Percentiles rank a stretch among this genome's conserved stretches.
phyloP scores from a whole-genome alignment of 1,284 basidiomycete genomes.

The Naganishia liquefaciens region DNA sequence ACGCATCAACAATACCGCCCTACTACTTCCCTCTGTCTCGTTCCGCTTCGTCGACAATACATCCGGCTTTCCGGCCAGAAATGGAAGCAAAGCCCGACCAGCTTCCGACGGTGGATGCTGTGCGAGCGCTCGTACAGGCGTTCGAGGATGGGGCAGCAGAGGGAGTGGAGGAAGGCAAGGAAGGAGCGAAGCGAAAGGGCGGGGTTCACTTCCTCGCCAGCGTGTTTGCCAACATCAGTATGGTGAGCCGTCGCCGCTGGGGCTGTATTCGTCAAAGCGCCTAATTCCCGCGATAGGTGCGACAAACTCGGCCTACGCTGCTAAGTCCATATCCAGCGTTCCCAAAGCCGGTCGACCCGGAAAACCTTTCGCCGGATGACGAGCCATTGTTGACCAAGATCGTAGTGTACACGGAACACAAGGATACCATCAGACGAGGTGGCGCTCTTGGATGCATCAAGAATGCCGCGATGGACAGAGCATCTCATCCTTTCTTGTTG shows the following conservation, averaged over 20 bases:
- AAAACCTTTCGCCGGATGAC: constrained; percentile 42
- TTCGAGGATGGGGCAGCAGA: constrained; percentile 73
- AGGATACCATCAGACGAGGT: constrained; percentile 77
- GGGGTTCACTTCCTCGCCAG: constrained; percentile 84
- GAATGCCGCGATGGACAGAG: constrained; percentile 53
- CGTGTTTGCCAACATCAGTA: constrained; percentile 85
- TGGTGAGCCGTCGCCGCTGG: constrained; percentile 58
- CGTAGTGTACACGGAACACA: constrained; percentile 82
- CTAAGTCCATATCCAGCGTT: constrained; percentile 50
- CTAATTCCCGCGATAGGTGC: constrained; percentile 37
- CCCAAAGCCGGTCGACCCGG: constrained; percentile 43
- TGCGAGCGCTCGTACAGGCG: constrained; percentile 79
- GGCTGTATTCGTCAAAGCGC: constrained; percentile 1
- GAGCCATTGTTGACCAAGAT: constrained; percentile 83
- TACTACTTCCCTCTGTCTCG: constrained; percentile 73
- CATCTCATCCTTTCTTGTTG: constrained; percentile 49
- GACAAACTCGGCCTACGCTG: constrained; percentile 46
- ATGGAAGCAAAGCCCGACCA: constrained; percentile 57
- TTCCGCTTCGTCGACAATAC: constrained; percentile 65
- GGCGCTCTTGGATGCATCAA: constrained; percentile 84
- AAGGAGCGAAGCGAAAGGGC: constrained; percentile 61
- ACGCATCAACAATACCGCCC: constrained; percentile 54
- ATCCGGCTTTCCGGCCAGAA: constrained; percentile 48
- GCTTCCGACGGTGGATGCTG: constrained; percentile 57
- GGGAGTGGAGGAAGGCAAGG: constrained; percentile 56